phyloP scores from a whole-genome alignment of 2,329 filamentous ascomycete genomes.

The Neophaeococcomyces aloes region DNA sequence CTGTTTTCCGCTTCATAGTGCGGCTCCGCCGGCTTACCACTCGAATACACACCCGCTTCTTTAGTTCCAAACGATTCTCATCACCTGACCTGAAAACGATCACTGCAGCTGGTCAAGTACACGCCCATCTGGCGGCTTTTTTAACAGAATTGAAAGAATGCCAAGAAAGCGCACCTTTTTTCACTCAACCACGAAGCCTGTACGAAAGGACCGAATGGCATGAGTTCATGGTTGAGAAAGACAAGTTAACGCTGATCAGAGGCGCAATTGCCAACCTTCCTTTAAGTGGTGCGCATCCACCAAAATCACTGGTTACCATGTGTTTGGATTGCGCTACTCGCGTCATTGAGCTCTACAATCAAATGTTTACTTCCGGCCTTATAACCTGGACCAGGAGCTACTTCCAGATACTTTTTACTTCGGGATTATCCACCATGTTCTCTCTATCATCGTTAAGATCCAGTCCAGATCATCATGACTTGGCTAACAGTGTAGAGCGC shows the following conservation, averaged over 20 bases:
- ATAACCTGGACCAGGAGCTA: slow-evolving; percentile 40
- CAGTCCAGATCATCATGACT: too few species aligned
- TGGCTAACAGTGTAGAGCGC: too few species aligned
- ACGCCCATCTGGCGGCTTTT: slow-evolving; percentile 22
- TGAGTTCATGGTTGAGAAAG: slow-evolving; percentile 33
- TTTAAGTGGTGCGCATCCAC: slow-evolving; percentile 26
- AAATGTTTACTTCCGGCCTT: slow-evolving; percentile 26
- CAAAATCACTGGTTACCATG: slow-evolving; percentile 25
- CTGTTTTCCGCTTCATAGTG: slow-evolving; percentile 32
- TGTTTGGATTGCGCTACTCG: slow-evolving; percentile 29
- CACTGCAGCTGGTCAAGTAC: background rate
- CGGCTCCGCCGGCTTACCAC: slow-evolving; percentile 34
- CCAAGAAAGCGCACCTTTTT: slow-evolving; percentile 27
- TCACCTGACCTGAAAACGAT: too few species aligned
- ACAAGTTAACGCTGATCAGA: slow-evolving; percentile 32
- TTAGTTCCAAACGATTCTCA: background rate
- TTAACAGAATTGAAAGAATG: slow-evolving; percentile 29
- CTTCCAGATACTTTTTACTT: slow-evolving; percentile 40
- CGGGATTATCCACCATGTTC: slow-evolving; percentile 33
- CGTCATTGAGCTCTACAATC: slow-evolving; percentile 32
- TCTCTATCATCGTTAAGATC: too few species aligned
- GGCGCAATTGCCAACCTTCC: slow-evolving; percentile 33
- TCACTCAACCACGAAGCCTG: slow-evolving; percentile 28
- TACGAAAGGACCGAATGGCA: slow-evolving; percentile 39
- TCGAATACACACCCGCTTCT: slow-evolving; percentile 5